Evolutionary conservation across 768 basidiomycete genomes (phyloP), one percentile per base, ranked within the genome.

Genomic region (Polyporus arcularius): DNA sequence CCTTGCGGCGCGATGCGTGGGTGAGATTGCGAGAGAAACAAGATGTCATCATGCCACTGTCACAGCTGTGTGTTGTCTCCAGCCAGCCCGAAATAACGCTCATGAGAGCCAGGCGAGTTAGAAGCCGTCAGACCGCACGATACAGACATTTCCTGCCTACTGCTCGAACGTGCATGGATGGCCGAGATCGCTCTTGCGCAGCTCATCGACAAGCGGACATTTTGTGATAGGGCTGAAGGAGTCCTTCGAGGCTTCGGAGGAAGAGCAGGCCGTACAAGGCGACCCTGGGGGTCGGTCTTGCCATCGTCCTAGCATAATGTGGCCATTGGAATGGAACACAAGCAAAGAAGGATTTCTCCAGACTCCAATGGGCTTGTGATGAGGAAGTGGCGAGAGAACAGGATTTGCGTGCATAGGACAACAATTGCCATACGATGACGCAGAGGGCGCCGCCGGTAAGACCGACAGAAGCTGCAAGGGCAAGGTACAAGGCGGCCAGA

Each of bases 81-180:
- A 21, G 21, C 21, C n/a, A 50, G 49, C n/a, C 35, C 10, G 28
- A 50, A 30, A 50, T 50, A 30, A 50, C 30, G 8, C 49, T 9
- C 49, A 50, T 50, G 49, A 28, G 35, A 30, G 28, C 21, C 14
- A 45, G 43, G n/a, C 21, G 16, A 16, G n/a, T 2, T 49, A 42
- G 41, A 51, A 50, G 53, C 60, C 41, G 54, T 31, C 53, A 61
- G 48, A 54, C 9, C n/a, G 47, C 53, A 55, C 53, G 50, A 45
- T 40, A 50, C 39, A 35, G 31, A 12, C 40, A 55, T 60, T 52
- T 60, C 53, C 58, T 43, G 58, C 58, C 21, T 26, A 46, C 45
- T 60, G 16, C 5, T 42, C 28, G 40, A 30, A 11, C 32, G 43
- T 45, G 39, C 52, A 35, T 35, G 41, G 52, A 43, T 53, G 11